Evolutionary conservation across 257 asterid species (phyloP).

Genomic region (Capsicum rhomboideum): DNA sequence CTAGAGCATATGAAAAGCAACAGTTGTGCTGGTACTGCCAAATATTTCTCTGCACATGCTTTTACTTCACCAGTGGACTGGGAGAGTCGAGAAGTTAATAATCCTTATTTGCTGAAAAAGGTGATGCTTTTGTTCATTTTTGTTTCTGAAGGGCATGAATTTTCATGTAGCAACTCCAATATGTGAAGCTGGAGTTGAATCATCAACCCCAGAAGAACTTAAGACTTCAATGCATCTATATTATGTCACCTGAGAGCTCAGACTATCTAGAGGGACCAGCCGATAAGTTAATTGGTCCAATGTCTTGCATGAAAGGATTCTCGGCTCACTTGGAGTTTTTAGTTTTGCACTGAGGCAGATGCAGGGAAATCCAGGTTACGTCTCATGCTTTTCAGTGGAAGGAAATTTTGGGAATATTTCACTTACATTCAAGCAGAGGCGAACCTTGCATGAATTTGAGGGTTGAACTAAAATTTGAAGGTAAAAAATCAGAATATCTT

Average conservation of each 20-base stretch:
- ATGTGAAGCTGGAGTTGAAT: not conserved
- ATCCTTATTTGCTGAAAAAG: constrained; percentile 10
- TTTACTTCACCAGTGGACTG: constrained; percentile 1
- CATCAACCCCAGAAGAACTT: not conserved
- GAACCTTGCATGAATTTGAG: not conserved
- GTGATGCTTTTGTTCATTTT: constrained; percentile 15
- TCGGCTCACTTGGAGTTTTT: not conserved
- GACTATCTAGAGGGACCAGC: not conserved
- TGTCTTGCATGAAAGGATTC: not conserved
- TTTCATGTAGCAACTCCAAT: not conserved
- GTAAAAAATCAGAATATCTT: not conserved
- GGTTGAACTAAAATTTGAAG: constrained; percentile 8
- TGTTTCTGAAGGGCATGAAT: not conserved
- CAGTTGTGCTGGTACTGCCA: not conserved
- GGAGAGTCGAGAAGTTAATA: not conserved
- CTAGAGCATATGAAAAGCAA: not conserved
- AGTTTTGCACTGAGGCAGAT: not conserved
- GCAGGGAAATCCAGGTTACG: not conserved
- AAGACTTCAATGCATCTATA: not conserved
- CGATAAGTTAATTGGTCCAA: not conserved
- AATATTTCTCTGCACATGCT: not conserved
- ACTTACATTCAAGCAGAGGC: constrained; percentile 6
- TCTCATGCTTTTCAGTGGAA: constrained; percentile 3
- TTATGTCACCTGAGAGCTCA: not conserved
- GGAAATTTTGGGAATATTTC: constrained; percentile 6